Percentiles rank a stretch among this genome's conserved stretches.
Conservation (phyloP, 495 filamentous ascomycete species). For the Hypoxylon lienhwacheense region DNA sequence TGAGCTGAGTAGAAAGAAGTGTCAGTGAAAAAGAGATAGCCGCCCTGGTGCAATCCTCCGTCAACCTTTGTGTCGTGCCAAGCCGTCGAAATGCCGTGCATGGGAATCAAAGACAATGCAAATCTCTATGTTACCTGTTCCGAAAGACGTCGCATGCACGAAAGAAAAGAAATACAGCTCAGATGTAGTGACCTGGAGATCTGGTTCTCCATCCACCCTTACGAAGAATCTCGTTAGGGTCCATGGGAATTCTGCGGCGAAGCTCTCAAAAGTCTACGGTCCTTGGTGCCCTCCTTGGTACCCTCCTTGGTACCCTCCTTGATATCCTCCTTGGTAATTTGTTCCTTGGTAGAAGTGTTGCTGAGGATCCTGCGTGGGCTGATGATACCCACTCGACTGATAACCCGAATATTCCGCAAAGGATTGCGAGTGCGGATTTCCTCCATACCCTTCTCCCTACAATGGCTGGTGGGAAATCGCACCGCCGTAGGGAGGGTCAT, state of each 20-base stretch:
- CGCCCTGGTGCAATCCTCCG: conserved; percentile 7
- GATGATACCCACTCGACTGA: too few species aligned
- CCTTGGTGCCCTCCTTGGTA: too few species aligned
- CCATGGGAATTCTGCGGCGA: background rate
- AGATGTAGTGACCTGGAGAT: background rate
- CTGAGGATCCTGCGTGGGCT: too few species aligned
- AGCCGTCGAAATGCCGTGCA: conserved; percentile 27
- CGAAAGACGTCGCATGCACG: conserved; percentile 26
- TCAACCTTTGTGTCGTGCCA: conserved; percentile 18
- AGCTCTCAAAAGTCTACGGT: too few species aligned
- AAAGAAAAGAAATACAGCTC: conserved; percentile 5
- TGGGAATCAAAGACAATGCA: conserved; percentile 23
- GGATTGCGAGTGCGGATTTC: conserved; percentile 1
- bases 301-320: too few species aligned
- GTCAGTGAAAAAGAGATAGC: conserved; percentile 1
- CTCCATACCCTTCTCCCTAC: conserved; percentile 20
- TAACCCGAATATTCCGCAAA: background rate
- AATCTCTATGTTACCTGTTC: conserved; percentile 31
- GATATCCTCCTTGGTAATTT: too few species aligned
- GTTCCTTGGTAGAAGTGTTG: too few species aligned
- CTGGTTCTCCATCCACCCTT: too few species aligned
- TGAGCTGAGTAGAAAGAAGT: conserved; percentile 17
- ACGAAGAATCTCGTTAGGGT: too few species aligned
- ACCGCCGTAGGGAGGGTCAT: conserved; percentile 16
- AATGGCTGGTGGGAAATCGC: conserved; percentile 29